Evolutionary conservation across 176 grass and related monocot species (phyloP).

Genomic region (Phyllostachys edulis): DNA sequence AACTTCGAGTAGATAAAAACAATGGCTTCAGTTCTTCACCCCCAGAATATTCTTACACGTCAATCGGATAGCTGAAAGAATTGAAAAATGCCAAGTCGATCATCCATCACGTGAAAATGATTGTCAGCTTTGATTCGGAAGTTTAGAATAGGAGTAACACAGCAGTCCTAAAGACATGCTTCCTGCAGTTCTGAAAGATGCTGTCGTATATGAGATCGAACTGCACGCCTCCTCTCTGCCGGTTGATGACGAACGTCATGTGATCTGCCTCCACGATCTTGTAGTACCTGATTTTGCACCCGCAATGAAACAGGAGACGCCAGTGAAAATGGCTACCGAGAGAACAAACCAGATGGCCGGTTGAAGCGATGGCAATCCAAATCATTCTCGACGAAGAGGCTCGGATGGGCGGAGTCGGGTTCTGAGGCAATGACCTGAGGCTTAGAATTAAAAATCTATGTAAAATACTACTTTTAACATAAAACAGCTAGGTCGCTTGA

Average conservation of each 20-base stretch:
- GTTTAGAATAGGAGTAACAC: too few species aligned
- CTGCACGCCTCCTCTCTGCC: slow-evolving; percentile 57
- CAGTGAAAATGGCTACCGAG: background rate
- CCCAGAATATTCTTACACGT: background rate
- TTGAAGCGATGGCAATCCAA: slow-evolving; percentile 35
- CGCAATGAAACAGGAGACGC: background rate
- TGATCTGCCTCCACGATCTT: slow-evolving; percentile 76
- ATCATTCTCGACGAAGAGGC: slow-evolving; percentile 35
- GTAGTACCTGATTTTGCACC: slow-evolving; percentile 53
- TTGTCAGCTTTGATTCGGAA: slow-evolving; percentile 39
- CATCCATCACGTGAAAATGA: background rate
- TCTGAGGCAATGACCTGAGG: too few species aligned
- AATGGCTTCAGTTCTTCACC: background rate
- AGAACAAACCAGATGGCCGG: slow-evolving; percentile 68
- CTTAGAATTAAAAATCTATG: too few species aligned
- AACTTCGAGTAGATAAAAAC: background rate
- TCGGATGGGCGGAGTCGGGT: too few species aligned
- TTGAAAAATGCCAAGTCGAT: background rate
- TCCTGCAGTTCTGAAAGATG: slow-evolving; percentile 74
- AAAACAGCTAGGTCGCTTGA: too few species aligned
- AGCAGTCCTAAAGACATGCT: slow-evolving; percentile 43
- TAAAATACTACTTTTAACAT: too few species aligned
- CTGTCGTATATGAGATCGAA: slow-evolving; percentile 77
- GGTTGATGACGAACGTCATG: slow-evolving; percentile 73
- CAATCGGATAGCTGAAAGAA: background rate